Evolutionary conservation across 441 rosid species (phyloP), one percentile per base, ranked within the genome.

Genomic region (Kokia cookei): DNA sequence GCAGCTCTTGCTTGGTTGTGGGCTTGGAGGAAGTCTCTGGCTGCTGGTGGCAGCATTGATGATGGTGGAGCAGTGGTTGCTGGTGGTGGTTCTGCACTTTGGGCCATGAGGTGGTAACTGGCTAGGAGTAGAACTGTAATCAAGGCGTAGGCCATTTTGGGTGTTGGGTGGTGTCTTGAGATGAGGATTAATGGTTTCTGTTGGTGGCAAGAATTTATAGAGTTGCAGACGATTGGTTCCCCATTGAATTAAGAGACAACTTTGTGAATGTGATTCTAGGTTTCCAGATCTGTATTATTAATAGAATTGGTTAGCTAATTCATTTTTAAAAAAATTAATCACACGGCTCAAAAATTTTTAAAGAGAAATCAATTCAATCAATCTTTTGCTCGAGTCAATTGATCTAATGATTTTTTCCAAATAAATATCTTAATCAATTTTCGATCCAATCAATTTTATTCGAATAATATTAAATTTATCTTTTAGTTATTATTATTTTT

Each of bases 1-100:
- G 75, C 82, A 5, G 91, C 84, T 80, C 98, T 84, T 12, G 94
- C 97, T 47, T 79, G 85, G 89, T 92, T 90, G 86, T 93, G 98
- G 5, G 88, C 81, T 4, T 85, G 83, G 19, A 87, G 83, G 82
- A 82, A 92, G 48, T 87, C 94, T 60, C 70, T 77, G 59, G 90
- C 88, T 5, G 83, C 76, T 0, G 59, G 60, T 24, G 88, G 68
- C 53, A 82, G 15, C 9, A 43, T 69, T 63, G 76, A 47, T 63
- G 76, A 47, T 48, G 9, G 58, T 10, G 24, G 71, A 4, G 22
- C 69, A 57, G 3, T 50, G 22, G 47, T 32, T 73, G 15, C 60
- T 24, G 73, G 37, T 40, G 63, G 60, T 15, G 82, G 48, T 64
- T 76, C 73, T 4, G 69, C 50, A 27, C 73, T 80, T 40, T 77